These are phyloP conservation scores for Coniferiporia sulphurascens DNA, from an alignment of 1,284 basidiomycete species.

Conservation along the genomic window DNA sequence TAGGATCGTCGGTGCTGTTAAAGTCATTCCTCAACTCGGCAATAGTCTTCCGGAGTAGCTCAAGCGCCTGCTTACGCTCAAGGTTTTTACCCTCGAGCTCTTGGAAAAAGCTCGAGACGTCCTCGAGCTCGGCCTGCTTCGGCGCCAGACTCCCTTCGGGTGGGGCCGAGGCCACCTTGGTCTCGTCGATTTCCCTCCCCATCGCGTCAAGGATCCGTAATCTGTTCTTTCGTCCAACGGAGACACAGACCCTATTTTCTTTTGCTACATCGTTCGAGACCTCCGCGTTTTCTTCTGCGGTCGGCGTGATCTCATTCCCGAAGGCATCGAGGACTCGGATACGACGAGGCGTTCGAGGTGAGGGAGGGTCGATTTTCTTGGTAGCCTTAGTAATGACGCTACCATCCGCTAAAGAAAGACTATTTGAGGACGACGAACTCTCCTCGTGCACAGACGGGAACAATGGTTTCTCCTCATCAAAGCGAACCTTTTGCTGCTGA, in stretches of 20 bases:
- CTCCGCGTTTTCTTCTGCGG: slow-evolving; percentile 20
- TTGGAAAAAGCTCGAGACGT: slow-evolving; percentile 25
- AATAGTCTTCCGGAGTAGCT: slow-evolving; percentile 51
- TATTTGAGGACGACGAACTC: slow-evolving; percentile 1
- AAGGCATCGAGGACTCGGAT: slow-evolving; percentile 59
- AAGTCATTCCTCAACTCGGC: slow-evolving; percentile 50
- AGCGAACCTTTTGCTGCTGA: slow-evolving; percentile 55
- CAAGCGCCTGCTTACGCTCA: slow-evolving; percentile 47
- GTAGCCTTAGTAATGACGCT: slow-evolving; percentile 11
- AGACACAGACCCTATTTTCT: slow-evolving; percentile 13
- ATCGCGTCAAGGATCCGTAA: slow-evolving; percentile 64
- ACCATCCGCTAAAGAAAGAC: slow-evolving; percentile 2
- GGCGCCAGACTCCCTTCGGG: neutral
- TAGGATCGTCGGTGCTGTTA: slow-evolving; percentile 8
- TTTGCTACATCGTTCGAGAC: slow-evolving; percentile 8
- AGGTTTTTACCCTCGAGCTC: slow-evolving; percentile 31
- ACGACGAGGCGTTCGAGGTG: slow-evolving; percentile 30
- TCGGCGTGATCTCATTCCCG: slow-evolving; percentile 29
- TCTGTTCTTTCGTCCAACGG: slow-evolving; percentile 32
- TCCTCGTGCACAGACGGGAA: neutral
- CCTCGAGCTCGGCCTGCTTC: slow-evolving; percentile 21
- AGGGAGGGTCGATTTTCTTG: neutral
- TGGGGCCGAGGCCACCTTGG: slow-evolving; percentile 15
- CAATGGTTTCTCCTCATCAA: slow-evolving; percentile 38
- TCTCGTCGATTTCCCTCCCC: slow-evolving; percentile 50